These are phyloP conservation scores for Coniochaeta sp. DNA, from an alignment of 2,329 filamentous ascomycete genomes.

Conservation along the genomic window DNA sequence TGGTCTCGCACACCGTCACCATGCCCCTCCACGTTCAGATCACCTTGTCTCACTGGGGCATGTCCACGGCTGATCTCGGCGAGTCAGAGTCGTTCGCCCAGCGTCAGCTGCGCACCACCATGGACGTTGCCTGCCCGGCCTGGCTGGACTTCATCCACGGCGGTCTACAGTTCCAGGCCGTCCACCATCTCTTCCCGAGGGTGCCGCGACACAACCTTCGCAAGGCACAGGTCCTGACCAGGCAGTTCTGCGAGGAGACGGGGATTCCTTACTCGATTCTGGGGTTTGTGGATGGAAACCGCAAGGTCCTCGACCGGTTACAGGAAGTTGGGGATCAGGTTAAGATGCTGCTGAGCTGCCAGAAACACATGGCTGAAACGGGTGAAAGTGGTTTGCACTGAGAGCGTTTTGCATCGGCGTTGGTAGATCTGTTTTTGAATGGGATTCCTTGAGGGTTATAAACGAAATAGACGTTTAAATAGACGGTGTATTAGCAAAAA, in stretches of 20 bases:
- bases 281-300: slow-evolving; percentile 56
- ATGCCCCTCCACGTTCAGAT: slow-evolving; percentile 66
- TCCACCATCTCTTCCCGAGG: slow-evolving; percentile 63
- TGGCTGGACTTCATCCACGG: slow-evolving; percentile 70
- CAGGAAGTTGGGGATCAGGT: slow-evolving; percentile 55
- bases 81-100: slow-evolving; percentile 60
- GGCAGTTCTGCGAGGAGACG: slow-evolving; percentile 57
- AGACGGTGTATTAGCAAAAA: too few species aligned
- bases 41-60: slow-evolving; percentile 65
- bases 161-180: slow-evolving; percentile 64
- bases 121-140: slow-evolving; percentile 65
- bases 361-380: slow-evolving; percentile 39
- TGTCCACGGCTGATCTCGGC: slow-evolving; percentile 59
- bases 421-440: too few species aligned
- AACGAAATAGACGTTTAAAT: too few species aligned
- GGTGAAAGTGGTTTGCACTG: slow-evolving; percentile 33
- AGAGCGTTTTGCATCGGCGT: not conserved
- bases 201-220: slow-evolving; percentile 63
- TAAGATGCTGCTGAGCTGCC: slow-evolving; percentile 49
- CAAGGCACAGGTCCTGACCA: slow-evolving; percentile 49
- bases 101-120: slow-evolving; percentile 62
- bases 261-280: slow-evolving; percentile 55
- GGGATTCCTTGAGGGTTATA: too few species aligned
- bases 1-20: slow-evolving; percentile 57
- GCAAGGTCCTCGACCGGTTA: slow-evolving; percentile 37